Evolutionary conservation across 805 yeast species (phyloP), one percentile per base, ranked within the genome.

Genomic region (Ogataea zsoltii): DNA sequence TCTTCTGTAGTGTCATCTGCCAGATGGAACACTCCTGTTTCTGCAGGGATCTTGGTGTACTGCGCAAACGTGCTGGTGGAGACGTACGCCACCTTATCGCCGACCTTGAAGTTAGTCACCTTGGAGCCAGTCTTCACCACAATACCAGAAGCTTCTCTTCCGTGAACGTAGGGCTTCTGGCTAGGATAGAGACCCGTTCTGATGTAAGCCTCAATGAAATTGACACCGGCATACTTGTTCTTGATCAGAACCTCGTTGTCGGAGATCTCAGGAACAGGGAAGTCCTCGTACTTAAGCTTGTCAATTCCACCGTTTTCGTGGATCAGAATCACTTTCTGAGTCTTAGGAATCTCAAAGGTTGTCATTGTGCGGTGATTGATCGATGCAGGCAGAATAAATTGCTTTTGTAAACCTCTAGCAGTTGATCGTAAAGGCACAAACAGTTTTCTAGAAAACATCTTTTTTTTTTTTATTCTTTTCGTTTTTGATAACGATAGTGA

Each of bases 151-250:
- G 88, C 92, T 49, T 75, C 80, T 48, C 89, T 73, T 19, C 96
- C 96, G 26, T 86, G 69, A 21, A 79, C 67, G 50, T 71, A 75
- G 0, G 98, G 97, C 38, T 67, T 61, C 23, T 67, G 58, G 12
- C 71, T 57, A 7, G 88, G 85, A 59, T 91, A 91, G 4, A 85
- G 57, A 4, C 97, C 97, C 41, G 69, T 76, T 60, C 97, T 77
- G 70, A 86, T 88, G 67, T 90, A 91, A 3, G 81, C 72, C 58
- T 91, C 97, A 53, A 89, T 85, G 70, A 78, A 86, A 57, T 89
- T 89, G 57, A 89, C 69, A 28, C 98, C 98, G 11, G 90, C 75
- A 55, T 78, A 89, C 44, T 70, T 74, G 72, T 85, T 87, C 66
- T 85, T 83, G 60, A 91, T 72, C 38, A 91, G 70, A 10, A 91